Base-by-base conservation (phyloP, 148 eudicot genomes). In the Simmondsia chinensis region DNA sequence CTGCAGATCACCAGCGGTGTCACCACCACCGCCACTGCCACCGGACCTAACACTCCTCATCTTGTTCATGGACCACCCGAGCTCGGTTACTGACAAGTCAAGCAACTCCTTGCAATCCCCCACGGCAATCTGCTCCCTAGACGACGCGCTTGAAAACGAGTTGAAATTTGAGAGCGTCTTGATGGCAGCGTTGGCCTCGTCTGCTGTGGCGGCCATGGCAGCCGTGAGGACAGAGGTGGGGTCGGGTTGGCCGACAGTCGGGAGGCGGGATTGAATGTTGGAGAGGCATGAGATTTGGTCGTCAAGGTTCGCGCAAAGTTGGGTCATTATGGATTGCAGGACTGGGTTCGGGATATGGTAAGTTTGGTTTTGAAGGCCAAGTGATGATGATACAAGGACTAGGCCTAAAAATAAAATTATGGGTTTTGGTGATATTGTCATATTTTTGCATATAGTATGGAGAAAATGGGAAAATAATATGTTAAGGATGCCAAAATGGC, bases 31-130 rank as follows among this genome's bases (percentile, higher is more conserved):
- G 6, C 25, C 50, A 24, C n/a, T 19, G 33, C 8, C 50, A n/a
- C n/a, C n/a, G n/a, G 57, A 37, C 20, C 76, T 66, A 18, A 77
- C 46, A 9, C 24, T 61, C 48, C 76, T 74, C 95, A 85, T 85
- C 46, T 81, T 83, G 1, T 48, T 42, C 17, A 91, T 56, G 17
- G 97, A 82, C 94, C 93, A 82, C 1, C 80, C 70, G 0, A 85
- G 69, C 58, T 85, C 95, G 5, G 95, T 71, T 13, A 91, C 93
- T 1, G 97, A 85, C 66, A 74, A 91, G 21, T 91, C 97, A 0
- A 91, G 81, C 13, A 91, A 81, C 63, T 91, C 95, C 49, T 79
- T 67, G 69, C 95, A 91, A 40, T 91, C 97, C 13, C 85, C 68
- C 3, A 85, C 55, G 3, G 97, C 97, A 0, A 85, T 54, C 30